Conservation (phyloP, 2,329 filamentous ascomycete species). For the Colletotrichum chlorophyti region DNA sequence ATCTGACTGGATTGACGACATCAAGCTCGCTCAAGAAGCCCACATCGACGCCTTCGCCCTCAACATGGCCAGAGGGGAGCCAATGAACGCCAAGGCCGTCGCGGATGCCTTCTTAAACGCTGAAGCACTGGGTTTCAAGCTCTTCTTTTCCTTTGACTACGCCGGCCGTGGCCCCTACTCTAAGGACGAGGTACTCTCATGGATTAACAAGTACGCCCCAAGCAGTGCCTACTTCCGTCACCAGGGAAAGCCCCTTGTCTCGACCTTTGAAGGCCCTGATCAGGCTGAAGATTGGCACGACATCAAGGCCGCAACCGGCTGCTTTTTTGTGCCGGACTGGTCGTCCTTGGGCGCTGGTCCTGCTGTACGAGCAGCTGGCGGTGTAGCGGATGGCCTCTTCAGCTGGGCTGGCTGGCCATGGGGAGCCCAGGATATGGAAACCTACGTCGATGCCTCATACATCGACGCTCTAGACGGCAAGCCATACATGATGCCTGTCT, state of each 20-base stretch:
- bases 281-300: constrained; percentile 47
- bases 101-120: constrained; percentile 1
- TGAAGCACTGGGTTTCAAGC: neutral
- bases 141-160: constrained; percentile 19
- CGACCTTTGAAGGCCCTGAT: constrained; percentile 50
- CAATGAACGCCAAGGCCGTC: constrained; percentile 26
- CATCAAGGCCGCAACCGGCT: constrained; percentile 45
- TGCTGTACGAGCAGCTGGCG: constrained; percentile 50
- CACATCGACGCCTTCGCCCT: constrained; percentile 19
- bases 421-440: constrained; percentile 31
- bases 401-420: constrained; percentile 44
- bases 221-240: constrained; percentile 30
- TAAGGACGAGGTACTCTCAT: neutral
- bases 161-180: constrained; percentile 1
- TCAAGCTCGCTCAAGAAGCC: constrained; percentile 7
- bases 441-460: constrained; percentile 31
- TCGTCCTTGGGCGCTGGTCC: constrained; percentile 40
- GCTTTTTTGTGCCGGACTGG: constrained; percentile 54
- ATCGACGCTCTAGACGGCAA: constrained; percentile 52
- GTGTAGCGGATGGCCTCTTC: constrained; percentile 42
- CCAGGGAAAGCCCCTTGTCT: constrained; percentile 41
- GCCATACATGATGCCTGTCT: constrained; percentile 58
- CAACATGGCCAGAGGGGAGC: constrained; percentile 8
- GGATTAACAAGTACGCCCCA: constrained; percentile 6
- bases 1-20: constrained; percentile 1